A percentile compares a stretch with the other conserved stretches of the same genome.
These are phyloP conservation scores for Cyathus striatus DNA, from an alignment of 768 basidiomycete species.

Conservation along the genomic window DNA sequence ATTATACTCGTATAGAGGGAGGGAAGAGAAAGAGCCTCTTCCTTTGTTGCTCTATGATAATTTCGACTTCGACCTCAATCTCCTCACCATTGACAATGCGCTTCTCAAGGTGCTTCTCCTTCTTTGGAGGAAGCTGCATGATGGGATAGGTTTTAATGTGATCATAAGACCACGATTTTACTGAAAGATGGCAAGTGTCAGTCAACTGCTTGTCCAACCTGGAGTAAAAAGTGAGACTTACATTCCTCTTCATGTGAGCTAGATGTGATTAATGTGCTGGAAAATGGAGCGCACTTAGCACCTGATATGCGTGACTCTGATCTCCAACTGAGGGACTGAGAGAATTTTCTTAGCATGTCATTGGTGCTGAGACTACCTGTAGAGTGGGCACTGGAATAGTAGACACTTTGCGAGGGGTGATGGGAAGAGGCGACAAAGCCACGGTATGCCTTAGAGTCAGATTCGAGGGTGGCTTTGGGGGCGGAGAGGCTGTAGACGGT, in stretches of 20 bases:
- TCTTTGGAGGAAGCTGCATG: constrained; percentile 52
- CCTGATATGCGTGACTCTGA: constrained; percentile 29
- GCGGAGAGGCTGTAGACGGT: constrained; percentile 50
- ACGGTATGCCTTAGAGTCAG: constrained; percentile 28
- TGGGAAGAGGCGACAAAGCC: constrained; percentile 50
- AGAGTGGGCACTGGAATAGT: constrained; percentile 6
- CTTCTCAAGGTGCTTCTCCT: constrained; percentile 51
- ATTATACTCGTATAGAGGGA: too few relatives aligned
- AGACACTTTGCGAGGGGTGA: constrained; percentile 27
- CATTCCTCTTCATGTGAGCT: constrained; percentile 16
- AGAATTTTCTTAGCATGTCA: constrained; percentile 52
- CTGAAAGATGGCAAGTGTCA: too few relatives aligned
- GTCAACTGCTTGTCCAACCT: constrained; percentile 18
- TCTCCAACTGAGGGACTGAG: constrained; percentile 50
- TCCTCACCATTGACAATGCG: constrained; percentile 45
- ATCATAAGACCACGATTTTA: constrained; percentile 74
- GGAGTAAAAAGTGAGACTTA: constrained; percentile 26
- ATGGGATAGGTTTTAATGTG: constrained; percentile 65
- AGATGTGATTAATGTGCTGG: constrained; percentile 23
- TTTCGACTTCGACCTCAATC: constrained; percentile 43
- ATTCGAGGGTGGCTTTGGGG: constrained; percentile 27
- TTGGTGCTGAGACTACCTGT: constrained; percentile 16
- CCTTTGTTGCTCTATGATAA: constrained; percentile 48
- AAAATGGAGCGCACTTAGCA: constrained; percentile 31
- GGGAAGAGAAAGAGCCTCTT: constrained; percentile 73